Evolutionary conservation across 2,329 filamentous ascomycete genomes (phyloP).

Genomic region (Blumeria hordei): DNA sequence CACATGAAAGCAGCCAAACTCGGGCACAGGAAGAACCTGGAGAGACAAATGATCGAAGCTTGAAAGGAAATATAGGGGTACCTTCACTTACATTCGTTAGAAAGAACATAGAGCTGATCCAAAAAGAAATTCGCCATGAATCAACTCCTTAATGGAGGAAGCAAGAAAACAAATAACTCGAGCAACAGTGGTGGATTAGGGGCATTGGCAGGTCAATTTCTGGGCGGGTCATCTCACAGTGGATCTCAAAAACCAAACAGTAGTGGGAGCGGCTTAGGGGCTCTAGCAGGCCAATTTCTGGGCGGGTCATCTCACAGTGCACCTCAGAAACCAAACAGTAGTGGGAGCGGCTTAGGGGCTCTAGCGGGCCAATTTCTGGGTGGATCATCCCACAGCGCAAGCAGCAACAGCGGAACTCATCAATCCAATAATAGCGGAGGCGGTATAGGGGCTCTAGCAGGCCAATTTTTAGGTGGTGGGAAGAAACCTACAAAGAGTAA

Average conservation of each 20-base stretch:
- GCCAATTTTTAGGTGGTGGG: constrained; percentile 11
- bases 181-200: constrained; percentile 11
- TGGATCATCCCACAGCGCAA: background rate
- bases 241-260: background rate
- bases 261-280: constrained; percentile 10
- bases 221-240: constrained; percentile 10
- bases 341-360: background rate
- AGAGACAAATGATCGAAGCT: constrained; percentile 35
- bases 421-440: background rate
- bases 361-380: background rate
- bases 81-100: constrained; percentile 14
- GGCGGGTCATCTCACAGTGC: constrained; percentile 8
- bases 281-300: constrained; percentile 17
- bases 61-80: constrained; percentile 27
- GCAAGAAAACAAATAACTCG: constrained; percentile 6
- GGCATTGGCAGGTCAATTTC: constrained; percentile 16
- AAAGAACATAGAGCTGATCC: background rate
- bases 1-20: constrained; percentile 36
- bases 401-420: background rate
- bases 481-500: constrained; percentile 18
- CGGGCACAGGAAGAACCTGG: constrained; percentile 34
- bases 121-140: constrained; percentile 13
- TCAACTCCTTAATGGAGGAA: constrained; percentile 15
- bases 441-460: background rate
- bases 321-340: background rate